Evolutionary conservation across 228 moss, liverwort and hornwort species (phyloP).

Genomic region (Sphagnum magellanicum): DNA sequence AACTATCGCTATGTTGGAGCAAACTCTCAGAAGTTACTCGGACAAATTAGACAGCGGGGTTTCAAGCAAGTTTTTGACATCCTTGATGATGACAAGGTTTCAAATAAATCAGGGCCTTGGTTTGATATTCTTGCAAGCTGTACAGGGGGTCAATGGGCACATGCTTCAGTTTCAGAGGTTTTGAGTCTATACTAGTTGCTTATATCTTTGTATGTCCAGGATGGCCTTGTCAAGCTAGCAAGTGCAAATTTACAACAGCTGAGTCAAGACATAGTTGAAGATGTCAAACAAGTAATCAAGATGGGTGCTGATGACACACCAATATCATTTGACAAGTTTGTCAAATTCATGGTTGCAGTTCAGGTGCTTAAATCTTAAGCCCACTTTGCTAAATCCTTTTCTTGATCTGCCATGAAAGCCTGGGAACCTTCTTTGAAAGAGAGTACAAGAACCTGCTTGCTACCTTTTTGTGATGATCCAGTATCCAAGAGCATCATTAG

Average conservation of each 20-base stretch:
- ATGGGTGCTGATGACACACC: constrained; percentile 33
- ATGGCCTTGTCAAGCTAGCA: constrained; percentile 69
- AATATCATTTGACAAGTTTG: constrained; percentile 31
- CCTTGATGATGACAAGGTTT: constrained; percentile 79
- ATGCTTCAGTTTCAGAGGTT: not conserved
- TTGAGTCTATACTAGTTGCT: not conserved
- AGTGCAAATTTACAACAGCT: constrained; percentile 64
- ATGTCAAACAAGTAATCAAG: constrained; percentile 47
- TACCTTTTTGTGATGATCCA: not conserved
- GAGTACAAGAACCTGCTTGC: not conserved
- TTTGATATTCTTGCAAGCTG: no score
- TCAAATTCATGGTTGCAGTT: constrained; percentile 26
- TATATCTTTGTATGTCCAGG: constrained; percentile 21
- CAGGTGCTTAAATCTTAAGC: constrained; percentile 14
- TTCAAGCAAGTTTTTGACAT: constrained; percentile 71
- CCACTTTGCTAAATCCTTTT: not conserved
- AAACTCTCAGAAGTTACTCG: constrained; percentile 64
- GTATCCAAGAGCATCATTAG: no score
- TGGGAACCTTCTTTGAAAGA: not conserved
- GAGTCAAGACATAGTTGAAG: constrained; percentile 48
- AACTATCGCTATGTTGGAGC: constrained; percentile 60
- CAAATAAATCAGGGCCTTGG: no score
- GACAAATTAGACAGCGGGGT: constrained; percentile 54
- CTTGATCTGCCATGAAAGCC: constrained; percentile 10
- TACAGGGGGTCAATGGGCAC: no score